Percentiles rank a stretch among this genome's conserved stretches.
phyloP scores from a whole-genome alignment of 345 rosid genomes.

The Salix dunnii region DNA sequence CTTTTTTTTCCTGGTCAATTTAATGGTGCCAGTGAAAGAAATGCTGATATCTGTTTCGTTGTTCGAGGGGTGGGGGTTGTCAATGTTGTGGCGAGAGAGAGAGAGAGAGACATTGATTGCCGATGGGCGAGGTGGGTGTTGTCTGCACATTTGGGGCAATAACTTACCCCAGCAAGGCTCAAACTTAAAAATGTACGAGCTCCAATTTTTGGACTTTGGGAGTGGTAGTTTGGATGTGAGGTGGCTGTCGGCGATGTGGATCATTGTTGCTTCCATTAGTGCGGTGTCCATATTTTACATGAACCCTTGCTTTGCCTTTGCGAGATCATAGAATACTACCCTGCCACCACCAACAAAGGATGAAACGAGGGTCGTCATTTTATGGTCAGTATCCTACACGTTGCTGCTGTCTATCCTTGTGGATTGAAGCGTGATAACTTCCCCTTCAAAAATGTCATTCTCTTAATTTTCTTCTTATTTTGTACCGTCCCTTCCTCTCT shows the following conservation, averaged over 20 bases:
- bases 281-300: neutral
- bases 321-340: neutral
- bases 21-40: neutral
- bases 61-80: neutral
- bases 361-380: conserved; percentile 17
- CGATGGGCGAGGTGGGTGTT: neutral
- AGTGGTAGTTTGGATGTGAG: neutral
- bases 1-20: neutral
- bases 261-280: neutral
- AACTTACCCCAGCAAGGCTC: neutral
- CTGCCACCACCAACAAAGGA: neutral
- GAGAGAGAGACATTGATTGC: neutral
- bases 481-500: neutral
- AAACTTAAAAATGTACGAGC: too few relatives aligned
- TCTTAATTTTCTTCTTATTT: neutral
- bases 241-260: neutral
- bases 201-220: neutral
- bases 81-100: neutral
- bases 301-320: neutral
- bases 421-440: neutral
- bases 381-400: conserved; percentile 10
- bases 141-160: neutral
- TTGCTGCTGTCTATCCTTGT: neutral
- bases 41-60: neutral
- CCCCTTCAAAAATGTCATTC: neutral